A percentile compares a stretch with the other conserved stretches of the same genome.
Conservation (phyloP, 225 moss, liverwort and hornwort species). For the Pseudoscleropodium purum region DNA sequence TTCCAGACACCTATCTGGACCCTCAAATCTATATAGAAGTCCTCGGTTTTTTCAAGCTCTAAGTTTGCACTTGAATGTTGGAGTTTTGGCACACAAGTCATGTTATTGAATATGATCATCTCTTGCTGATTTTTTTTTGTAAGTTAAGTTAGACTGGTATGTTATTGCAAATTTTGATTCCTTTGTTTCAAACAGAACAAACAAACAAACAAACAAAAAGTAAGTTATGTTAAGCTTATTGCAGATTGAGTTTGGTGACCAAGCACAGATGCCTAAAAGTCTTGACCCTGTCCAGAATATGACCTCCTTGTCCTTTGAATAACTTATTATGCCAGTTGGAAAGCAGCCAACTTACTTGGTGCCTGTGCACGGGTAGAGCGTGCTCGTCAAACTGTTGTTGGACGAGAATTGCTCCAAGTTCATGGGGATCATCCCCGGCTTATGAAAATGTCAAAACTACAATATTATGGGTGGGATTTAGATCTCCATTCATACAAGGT, state of each 20-base stretch:
- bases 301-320: neutral
- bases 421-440: neutral
- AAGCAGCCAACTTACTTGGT: neutral
- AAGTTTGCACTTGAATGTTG: too few species aligned
- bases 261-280: neutral
- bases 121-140: neutral
- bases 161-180: neutral
- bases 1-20: too few species aligned
- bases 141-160: neutral
- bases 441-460: neutral
- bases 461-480: too few species aligned
- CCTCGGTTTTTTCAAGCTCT: neutral
- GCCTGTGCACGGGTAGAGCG: neutral
- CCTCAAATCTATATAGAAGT: neutral
- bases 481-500: too few species aligned
- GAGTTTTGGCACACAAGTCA: neutral
- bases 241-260: neutral
- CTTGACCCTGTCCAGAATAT: neutral
- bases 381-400: neutral
- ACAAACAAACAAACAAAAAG: too few species aligned
- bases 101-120: neutral
- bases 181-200: too few species aligned
- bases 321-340: neutral
- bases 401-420: neutral
- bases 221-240: too few species aligned